phyloP scores from a whole-genome alignment of 2,329 filamentous ascomycete species.

The Hypoxylon sp. region DNA sequence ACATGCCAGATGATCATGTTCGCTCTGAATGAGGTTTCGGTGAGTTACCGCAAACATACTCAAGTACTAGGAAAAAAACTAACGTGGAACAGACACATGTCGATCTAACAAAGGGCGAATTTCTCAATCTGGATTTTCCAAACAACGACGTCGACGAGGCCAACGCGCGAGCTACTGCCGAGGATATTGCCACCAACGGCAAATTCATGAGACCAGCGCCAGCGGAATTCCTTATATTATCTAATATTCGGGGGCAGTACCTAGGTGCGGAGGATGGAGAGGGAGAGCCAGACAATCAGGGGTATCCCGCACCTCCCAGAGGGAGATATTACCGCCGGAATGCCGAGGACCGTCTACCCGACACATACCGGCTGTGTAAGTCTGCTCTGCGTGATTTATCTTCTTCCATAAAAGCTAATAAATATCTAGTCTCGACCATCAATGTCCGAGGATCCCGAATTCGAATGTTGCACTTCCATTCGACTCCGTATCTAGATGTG shows the following conservation, averaged over 20 bases:
- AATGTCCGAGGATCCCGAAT: constrained; percentile 41
- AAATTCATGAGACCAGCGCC: neutral
- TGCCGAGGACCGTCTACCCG: neutral
- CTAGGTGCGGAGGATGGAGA: neutral
- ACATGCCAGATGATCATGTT: constrained; percentile 45
- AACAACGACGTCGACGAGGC: constrained; percentile 8
- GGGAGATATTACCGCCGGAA: neutral
- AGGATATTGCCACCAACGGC: neutral
- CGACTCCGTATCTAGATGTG: constrained; percentile 47
- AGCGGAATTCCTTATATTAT: constrained; percentile 12
- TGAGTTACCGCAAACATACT: constrained; percentile 31
- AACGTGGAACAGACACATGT: constrained; percentile 42
- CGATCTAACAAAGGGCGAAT: constrained; percentile 16
- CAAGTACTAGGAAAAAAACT: constrained; percentile 10
- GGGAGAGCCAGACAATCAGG: neutral
- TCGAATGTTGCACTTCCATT: constrained; percentile 47
- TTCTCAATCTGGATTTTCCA: constrained; percentile 23
- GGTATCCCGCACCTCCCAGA: constrained; percentile 16
- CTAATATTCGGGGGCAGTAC: constrained; percentile 7
- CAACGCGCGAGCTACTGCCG: neutral
- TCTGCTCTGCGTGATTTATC: neutral
- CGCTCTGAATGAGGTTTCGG: constrained; percentile 32
- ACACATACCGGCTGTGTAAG: constrained; percentile 25
- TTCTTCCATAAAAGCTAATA: constrained; percentile 18
- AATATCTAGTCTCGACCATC: constrained; percentile 18